These are phyloP conservation scores for Amaranthus palmeri DNA, from an alignment of 148 eudicot genomes.

Conservation along the genomic window DNA sequence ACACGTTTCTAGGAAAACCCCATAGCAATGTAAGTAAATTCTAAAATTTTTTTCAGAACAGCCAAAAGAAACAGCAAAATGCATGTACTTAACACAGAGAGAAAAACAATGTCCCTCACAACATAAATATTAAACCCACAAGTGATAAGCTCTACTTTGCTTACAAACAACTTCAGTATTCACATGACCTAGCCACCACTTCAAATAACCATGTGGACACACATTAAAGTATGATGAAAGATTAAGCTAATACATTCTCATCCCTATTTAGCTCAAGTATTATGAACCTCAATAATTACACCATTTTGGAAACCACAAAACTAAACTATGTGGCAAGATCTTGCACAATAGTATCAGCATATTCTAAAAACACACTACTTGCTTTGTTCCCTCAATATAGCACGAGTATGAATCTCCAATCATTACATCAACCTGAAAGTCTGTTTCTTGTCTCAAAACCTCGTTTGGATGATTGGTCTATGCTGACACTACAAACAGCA, in stretches of 20 bases:
- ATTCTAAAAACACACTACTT: not conserved
- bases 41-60: not conserved
- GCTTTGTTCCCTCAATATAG: not conserved
- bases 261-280: no score
- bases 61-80: not conserved
- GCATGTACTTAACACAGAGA: slow-evolving; percentile 13
- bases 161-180: slow-evolving; percentile 13
- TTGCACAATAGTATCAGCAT: not conserved
- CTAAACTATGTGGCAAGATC: not conserved
- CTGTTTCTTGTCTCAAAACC: not conserved
- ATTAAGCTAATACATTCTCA: not conserved
- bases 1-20: no score
- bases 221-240: not conserved
- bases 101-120: slow-evolving; percentile 13
- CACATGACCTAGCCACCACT: slow-evolving; percentile 17
- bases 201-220: slow-evolving; percentile 12
- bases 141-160: slow-evolving; percentile 22
- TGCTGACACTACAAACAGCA: not conserved
- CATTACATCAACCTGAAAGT: not conserved
- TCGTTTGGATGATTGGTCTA: not conserved
- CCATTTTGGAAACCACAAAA: no score
- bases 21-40: no score
- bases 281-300: no score
- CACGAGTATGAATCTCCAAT: not conserved
- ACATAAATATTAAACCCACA: slow-evolving; percentile 4